Evolutionary conservation across 2,329 filamentous ascomycete species (phyloP).

Genomic region (Coleophoma eucalyptorum): DNA sequence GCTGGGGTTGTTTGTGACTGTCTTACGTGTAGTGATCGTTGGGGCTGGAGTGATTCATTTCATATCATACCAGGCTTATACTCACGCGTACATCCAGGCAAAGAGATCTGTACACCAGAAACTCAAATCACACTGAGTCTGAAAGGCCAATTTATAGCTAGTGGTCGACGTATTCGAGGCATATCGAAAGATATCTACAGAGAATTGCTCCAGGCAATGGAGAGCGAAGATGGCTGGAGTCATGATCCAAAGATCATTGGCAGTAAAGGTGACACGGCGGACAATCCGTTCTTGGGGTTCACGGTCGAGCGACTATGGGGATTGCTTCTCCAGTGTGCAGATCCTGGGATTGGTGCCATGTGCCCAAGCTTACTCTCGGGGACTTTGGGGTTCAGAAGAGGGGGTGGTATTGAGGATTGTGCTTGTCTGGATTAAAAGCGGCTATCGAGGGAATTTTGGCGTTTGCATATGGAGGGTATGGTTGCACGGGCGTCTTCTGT

Average conservation of each 20-base stretch:
- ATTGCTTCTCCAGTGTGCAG: constrained; percentile 22
- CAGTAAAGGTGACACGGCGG: constrained; percentile 9
- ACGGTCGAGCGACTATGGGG: constrained; percentile 22
- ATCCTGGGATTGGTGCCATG: constrained; percentile 69
- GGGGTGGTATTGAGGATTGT: constrained; percentile 17
- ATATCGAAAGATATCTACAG: constrained; percentile 16
- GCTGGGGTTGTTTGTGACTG: constrained; percentile 28
- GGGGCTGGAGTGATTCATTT: constrained; percentile 29
- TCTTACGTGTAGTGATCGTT: constrained; percentile 31
- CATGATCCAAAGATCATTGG: constrained; percentile 11
- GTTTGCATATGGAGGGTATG: no score
- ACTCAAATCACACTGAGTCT: constrained; percentile 35
- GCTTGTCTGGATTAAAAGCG: constrained; percentile 20
- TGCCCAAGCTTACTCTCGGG: constrained; percentile 81
- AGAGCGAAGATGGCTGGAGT: constrained; percentile 16
- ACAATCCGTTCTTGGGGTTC: constrained; percentile 24
- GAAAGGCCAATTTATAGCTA: constrained; percentile 45
- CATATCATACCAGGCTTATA: constrained; percentile 27
- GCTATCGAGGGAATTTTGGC: no score
- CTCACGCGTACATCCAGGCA: constrained; percentile 11
- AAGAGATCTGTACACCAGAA: constrained; percentile 13
- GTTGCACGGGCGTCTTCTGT: no score
- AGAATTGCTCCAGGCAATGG: constrained; percentile 14
- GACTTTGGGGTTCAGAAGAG: constrained; percentile 58
- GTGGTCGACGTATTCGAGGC: constrained; percentile 36